Base-by-base conservation (phyloP, 805 yeast genomes). In the Blastobotrys attinorum region DNA sequence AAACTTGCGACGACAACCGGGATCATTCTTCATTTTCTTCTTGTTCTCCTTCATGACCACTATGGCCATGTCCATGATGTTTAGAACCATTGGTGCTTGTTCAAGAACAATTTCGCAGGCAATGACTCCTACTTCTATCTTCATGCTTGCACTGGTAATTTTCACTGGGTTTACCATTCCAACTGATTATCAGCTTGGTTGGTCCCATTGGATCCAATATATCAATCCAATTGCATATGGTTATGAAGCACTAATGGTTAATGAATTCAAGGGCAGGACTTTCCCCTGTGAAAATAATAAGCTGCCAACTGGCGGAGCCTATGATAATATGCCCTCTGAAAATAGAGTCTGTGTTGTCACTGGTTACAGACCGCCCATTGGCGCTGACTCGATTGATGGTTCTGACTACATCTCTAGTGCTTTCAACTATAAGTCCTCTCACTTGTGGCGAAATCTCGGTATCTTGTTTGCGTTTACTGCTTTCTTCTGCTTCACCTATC, bases 371-470 rank as follows among this genome's bases (percentile, higher is more conserved):
- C 63, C 85, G 17, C 58, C 57, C 3, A 66, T 79, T 1, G 88
- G 89, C 42, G 51, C 57, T 17, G 50, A 53, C 16, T 49, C 49
- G 40, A 82, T 82, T 31, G 55, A 54, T 37, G 90, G 90, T 53
- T 69, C 70, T 39, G 64, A 51, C 11, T 82, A 72, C 56, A 47
- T 81, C 20, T 47, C 51, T 3, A 44, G 54, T 10, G 62, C 79
- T 3, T 80, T 65, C 57, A 53, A 59, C 6, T 79, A 76, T 59
- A 46, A 57, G 36, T 59, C 62, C 43, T 37, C 58, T 5, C 79
- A 79, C 59, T 65, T 69, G 56, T 80, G 86, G 85, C 71, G 84
- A 64, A 73, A 79, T 52, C 69, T 66, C 47, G 85, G 89, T 59
- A 80, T 84, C 50, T 60, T 69, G 32, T 40, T 79, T 47, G 86